These are phyloP conservation scores for Ophiosphaerella korrae DNA, from an alignment of 2,329 filamentous ascomycete species.

Conservation along the genomic window DNA sequence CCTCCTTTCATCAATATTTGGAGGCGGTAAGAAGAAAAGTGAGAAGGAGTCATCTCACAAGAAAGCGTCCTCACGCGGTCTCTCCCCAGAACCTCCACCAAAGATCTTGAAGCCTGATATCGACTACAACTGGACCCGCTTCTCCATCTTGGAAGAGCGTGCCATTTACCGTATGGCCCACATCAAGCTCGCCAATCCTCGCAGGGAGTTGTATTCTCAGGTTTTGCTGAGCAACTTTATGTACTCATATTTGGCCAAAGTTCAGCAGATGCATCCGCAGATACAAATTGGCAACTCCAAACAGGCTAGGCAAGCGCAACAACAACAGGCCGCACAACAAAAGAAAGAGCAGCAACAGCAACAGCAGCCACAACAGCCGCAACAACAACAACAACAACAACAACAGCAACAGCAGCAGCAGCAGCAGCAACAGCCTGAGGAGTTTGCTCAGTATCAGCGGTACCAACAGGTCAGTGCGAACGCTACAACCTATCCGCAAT, in stretches of 20 bases:
- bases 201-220: slow-evolving; percentile 88
- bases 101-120: slow-evolving; percentile 81
- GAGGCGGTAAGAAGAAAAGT: slow-evolving; percentile 83
- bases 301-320: slow-evolving; percentile 69
- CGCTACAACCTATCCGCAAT: not conserved
- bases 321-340: slow-evolving; percentile 47
- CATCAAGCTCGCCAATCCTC: slow-evolving; percentile 97
- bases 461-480: slow-evolving; percentile 40
- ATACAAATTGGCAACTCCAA: slow-evolving; percentile 84
- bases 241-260: slow-evolving; percentile 98
- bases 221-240: slow-evolving; percentile 98
- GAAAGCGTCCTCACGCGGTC: slow-evolving; percentile 71
- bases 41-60: slow-evolving; percentile 76
- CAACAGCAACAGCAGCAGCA: slow-evolving; percentile 39
- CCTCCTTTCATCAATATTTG: slow-evolving; percentile 92
- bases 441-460: slow-evolving; percentile 48
- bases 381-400: slow-evolving; percentile 36
- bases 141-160: slow-evolving; percentile 91
- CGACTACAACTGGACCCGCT: slow-evolving; percentile 95
- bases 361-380: slow-evolving; percentile 56
- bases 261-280: slow-evolving; percentile 97
- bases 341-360: slow-evolving; percentile 45
- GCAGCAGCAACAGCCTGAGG: slow-evolving; percentile 45
- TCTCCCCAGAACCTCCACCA: slow-evolving; percentile 77
- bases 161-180: slow-evolving; percentile 99